phyloP scores from a whole-genome alignment of 495 filamentous ascomycete species.

The Schizothecium vesticola region DNA sequence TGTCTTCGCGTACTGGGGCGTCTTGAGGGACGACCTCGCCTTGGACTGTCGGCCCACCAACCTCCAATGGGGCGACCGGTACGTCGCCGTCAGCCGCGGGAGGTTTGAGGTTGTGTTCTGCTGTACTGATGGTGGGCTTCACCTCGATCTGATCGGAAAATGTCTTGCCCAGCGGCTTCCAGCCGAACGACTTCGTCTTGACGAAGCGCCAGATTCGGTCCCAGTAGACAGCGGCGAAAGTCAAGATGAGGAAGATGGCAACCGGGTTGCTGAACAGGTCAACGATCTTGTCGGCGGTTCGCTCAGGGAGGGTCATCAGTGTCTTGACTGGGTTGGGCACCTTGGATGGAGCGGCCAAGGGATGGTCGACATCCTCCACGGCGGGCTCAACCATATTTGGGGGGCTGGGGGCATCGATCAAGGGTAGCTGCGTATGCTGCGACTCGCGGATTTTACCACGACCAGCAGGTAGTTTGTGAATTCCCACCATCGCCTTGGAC shows the following conservation, averaged over 20 bases:
- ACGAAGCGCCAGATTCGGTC: neutral
- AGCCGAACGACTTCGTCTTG: slow-evolving; percentile 1
- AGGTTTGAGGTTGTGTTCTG: neutral
- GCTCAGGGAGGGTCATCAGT: slow-evolving; percentile 24
- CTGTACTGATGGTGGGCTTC: neutral
- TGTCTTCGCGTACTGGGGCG: neutral
- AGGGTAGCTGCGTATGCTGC: neutral
- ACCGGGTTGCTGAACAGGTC: slow-evolving; percentile 46
- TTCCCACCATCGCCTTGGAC: slow-evolving; percentile 41
- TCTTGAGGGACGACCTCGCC: neutral
- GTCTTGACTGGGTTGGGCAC: neutral
- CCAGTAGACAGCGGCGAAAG: slow-evolving; percentile 13
- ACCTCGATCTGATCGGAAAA: slow-evolving; percentile 5
- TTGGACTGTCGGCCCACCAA: neutral
- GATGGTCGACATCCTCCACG: neutral
- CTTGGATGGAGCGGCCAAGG: neutral
- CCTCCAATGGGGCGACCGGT: neutral
- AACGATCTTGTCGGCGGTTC: slow-evolving; percentile 31
- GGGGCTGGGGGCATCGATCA: neutral
- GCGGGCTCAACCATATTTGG: neutral
- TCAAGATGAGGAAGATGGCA: slow-evolving; percentile 34
- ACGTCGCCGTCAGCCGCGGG: neutral
- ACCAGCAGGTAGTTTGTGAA: slow-evolving; percentile 37
- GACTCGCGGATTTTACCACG: neutral
- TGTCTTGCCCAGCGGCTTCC: slow-evolving; percentile 4